Base-by-base conservation (phyloP, 352 stramenopile species). In the Globisporangium parvum region DNA sequence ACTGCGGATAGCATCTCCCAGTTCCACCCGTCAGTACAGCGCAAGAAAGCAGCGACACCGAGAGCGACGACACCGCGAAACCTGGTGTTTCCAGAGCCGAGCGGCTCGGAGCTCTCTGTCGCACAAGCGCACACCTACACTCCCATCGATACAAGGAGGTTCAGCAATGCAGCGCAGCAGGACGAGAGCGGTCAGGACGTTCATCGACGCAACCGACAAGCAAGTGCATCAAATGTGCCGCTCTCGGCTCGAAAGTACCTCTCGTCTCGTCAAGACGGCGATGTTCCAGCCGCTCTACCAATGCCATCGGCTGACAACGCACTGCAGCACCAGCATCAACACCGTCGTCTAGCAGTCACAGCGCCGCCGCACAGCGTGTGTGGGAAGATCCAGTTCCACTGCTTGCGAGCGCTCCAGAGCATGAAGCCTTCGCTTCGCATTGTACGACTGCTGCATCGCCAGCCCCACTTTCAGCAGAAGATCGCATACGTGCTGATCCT, bases 401-500 rank as follows among this genome's bases (percentile, higher is more conserved):
- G 37, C 15, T 49, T 55, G 11, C 35, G 28, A 21, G 17, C 40
- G 0, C 15, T 24, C 15, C 59, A 60, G 42, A 31, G 23, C 39
- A 15, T 17, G 1, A 20, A 31, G 15, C 17, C 24, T 5, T 51
- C 39, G 21, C 20, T 56, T 6, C 59, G 59, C 14, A 21, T 15
- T 8, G 17, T 45, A 37, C 47, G 26, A 21, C 47, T 70, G 1
- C 57, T 81, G 18, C 59, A 77, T 46, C 60, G 57, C 4, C 62
- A 83, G 40, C 63, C 85, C 21, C 73, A 69, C 14, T 55, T 85
- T 11, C 80, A 85, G 33, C 77, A 87, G 53, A 59, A 70, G 39
- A 69, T 83, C 40, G 70, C 77, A 41, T 87, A 83, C 47, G 10
- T 75, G 28, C 65, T 88, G 33, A 47, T 88, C 18, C 21, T 91